Evolutionary conservation across 2,329 filamentous ascomycete genomes (phyloP), one percentile per base, ranked within the genome.

Genomic region (Aspergillus jensenii): DNA sequence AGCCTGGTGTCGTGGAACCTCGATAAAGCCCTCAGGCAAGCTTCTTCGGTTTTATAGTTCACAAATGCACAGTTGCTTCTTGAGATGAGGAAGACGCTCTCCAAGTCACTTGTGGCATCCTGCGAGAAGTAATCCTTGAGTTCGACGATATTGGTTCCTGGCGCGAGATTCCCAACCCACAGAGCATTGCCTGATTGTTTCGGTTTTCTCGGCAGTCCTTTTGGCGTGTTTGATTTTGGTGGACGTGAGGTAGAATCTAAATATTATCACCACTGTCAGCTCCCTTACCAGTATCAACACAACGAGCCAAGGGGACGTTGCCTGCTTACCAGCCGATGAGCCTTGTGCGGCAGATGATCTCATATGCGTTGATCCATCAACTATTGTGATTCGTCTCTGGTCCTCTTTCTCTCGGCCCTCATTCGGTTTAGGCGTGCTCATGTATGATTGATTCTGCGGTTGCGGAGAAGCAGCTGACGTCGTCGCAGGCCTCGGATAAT

Each of bases 41-140:
- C 86, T 3, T 81, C 77, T 67, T 96, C 92, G 51, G 91, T 89
- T 62, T 88, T 90, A 73, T 96, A 98, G 70, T 98, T 98, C 63
- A 96, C 91, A 77, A 98, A 98, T 0, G 93, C 93, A 69, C 93
- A 98, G 71, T 97, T 97, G 72, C 93, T 97, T 74, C 97, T 97
- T 0, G 93, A 93, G 41, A 98, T 98, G 37, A 98, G 79, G 65
- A 98, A 97, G 0, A 98, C 79, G 47, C 92, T 96, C 71, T 96
- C 90, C 21, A 98, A 85, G 1, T 92, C 84, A 43, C 81, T 84
- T 0, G 82, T 83, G 0, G 91, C 88, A 63, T 93, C 89, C 62
- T 85, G 86, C 60, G 90, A 96, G 58, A 97, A 95, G 71, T 97
- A 90, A 59, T 95, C 87, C 52, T 97, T 96, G n/a, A 98, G 79